phyloP scores from a whole-genome alignment of 371 early-diverging fungal species.

The Mortierella sp. region DNA sequence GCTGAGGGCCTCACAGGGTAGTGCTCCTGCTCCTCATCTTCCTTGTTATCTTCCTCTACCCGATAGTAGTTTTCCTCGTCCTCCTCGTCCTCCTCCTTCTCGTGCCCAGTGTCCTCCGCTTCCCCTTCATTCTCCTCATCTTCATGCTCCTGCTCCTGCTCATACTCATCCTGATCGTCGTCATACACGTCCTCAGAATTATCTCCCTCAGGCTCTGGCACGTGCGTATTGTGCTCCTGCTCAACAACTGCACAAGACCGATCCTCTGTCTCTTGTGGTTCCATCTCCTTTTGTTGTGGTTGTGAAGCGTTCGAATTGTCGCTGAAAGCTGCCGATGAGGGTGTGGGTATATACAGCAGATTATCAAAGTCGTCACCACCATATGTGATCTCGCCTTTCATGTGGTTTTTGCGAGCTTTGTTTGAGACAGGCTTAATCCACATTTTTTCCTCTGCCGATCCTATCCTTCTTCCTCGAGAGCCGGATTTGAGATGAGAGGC shows the following conservation, averaged over 20 bases:
- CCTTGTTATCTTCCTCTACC: too few relatives aligned
- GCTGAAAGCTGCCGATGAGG: not conserved
- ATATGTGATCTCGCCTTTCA: not conserved
- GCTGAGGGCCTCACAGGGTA: too few relatives aligned
- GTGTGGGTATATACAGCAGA: not conserved
- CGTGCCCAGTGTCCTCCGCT: not conserved
- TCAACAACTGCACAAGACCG: too few relatives aligned
- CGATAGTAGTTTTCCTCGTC: too few relatives aligned
- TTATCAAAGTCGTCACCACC: conserved; percentile 10
- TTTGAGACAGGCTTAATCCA: not conserved
- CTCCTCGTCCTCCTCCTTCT: not conserved
- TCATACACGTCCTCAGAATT: not conserved
- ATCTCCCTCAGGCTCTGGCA: too few relatives aligned
- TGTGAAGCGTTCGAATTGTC: not conserved
- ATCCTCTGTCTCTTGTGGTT: too few relatives aligned
- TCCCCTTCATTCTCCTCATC: not conserved
- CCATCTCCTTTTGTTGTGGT: not conserved
- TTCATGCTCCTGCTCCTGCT: not conserved
- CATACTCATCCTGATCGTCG: not conserved
- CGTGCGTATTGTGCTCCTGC: too few relatives aligned
- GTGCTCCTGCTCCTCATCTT: too few relatives aligned
- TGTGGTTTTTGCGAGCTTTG: not conserved
- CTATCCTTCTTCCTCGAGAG: not conserved
- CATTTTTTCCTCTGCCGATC: not conserved
- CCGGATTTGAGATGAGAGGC: too few relatives aligned